Base-by-base conservation (phyloP, 495 filamentous ascomycete genomes). In the Bombardia bombarda region DNA sequence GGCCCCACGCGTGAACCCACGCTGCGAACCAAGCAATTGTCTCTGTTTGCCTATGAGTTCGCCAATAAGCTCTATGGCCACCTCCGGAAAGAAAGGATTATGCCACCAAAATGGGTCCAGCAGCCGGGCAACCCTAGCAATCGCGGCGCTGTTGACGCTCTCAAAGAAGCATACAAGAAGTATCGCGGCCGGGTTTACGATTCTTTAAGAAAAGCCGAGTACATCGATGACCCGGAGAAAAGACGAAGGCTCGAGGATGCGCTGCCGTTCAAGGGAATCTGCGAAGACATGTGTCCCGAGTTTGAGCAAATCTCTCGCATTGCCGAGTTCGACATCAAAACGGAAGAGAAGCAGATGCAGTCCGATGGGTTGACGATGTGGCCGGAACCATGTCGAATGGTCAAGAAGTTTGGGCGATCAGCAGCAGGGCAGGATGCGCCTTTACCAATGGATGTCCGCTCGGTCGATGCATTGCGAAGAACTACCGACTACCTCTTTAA, bases 381-480 rank as follows among this genome's bases (percentile, higher is more conserved):
- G 52, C 53, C 67, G 9, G 52, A 56, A 16, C 47, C 53, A 1
- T 49, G 60, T 1, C 50, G 56, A 19, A 77, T 78, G 74, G 68
- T 97, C 19, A 99, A 99, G 65, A 82, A 86, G 44, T 87, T 90
- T 52, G 75, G 86, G 47, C 75, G 93, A 47, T 92, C 93, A 14
- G 88, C 92, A 14, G 93, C 93, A 32, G 93, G 93, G 16, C 81
- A 88, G 44, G 90, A 95, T 44, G 83, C 87, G 43, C 88, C 92
- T 40, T 72, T 97, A 26, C 90, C 90, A 2, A 90, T 88, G 45
- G 93, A 97, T 56, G 84, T 97, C 41, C 82, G 93, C 49, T 87
- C 89, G 2, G 83, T 89, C 3, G 61, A 63, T 16, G 75, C 86
- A 0, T 75, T 96, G 25, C 75, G 84, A 43, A 73, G 77, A 54